A percentile compares a stretch with the other conserved stretches of the same genome.
Conservation (phyloP, 208 protist genomes). For the Leishmania major region DNA sequence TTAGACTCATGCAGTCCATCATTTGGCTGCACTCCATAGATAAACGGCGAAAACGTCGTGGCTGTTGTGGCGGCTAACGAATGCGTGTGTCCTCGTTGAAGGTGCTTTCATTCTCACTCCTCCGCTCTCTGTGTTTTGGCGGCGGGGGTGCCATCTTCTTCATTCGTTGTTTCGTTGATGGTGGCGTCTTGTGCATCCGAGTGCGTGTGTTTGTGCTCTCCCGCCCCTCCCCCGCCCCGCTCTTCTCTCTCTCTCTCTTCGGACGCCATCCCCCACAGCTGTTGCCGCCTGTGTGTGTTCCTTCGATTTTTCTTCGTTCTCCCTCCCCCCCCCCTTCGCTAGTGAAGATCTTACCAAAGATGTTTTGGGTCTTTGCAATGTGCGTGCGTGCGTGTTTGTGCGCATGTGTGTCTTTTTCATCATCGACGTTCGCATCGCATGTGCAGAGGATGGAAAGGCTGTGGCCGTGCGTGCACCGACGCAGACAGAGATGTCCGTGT, state of each 20-base stretch:
- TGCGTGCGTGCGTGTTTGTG: background rate
- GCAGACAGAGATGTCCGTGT: background rate
- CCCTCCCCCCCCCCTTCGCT: background rate
- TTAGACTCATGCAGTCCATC: background rate
- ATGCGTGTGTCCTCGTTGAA: background rate
- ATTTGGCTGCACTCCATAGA: background rate
- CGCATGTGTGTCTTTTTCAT: background rate
- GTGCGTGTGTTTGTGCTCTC: background rate
- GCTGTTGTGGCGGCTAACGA: background rate
- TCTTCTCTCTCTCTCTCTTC: too few species aligned
- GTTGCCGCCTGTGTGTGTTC: background rate
- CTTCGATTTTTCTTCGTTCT: background rate
- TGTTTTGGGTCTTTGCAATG: background rate
- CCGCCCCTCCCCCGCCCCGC: background rate
- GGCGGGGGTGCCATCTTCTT: too few species aligned
- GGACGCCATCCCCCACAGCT: background rate
- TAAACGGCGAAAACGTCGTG: background rate
- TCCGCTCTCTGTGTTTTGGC: background rate
- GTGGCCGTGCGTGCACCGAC: background rate
- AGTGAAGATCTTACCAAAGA: background rate
- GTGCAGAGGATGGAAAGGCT: background rate
- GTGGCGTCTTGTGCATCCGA: background rate
- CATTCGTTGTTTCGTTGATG: background rate
- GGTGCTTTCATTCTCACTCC: background rate
- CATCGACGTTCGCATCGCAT: background rate